phyloP scores from a whole-genome alignment of 2,329 filamentous ascomycete genomes.

The Lecanicillium sp. region DNA sequence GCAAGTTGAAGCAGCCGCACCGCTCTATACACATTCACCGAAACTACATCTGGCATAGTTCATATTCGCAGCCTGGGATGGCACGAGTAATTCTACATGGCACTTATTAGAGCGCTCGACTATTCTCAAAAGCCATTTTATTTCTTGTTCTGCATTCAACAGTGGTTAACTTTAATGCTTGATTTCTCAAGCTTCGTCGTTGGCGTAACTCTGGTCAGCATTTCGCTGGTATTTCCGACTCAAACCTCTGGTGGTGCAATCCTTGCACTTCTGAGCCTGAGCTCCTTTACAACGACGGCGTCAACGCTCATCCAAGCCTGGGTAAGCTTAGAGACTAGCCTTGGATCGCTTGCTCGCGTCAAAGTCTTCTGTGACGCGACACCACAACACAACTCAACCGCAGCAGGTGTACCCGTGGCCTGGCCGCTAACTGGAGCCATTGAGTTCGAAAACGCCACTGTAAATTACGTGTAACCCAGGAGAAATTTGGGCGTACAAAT shows the following conservation, averaged over 20 bases:
- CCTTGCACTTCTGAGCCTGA: constrained; percentile 18
- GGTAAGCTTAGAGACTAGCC: constrained; percentile 1
- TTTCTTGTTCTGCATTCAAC: constrained; percentile 46
- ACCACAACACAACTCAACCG: neutral
- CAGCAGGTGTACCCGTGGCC: neutral
- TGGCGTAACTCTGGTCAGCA: constrained; percentile 37
- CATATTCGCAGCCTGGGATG: constrained; percentile 50
- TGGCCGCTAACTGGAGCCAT: constrained; percentile 8
- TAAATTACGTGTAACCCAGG: constrained; percentile 3
- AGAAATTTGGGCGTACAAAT: too few species aligned
- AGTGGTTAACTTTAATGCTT: constrained; percentile 46
- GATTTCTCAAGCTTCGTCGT: constrained; percentile 40
- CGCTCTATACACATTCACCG: constrained; percentile 32
- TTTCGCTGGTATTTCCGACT: constrained; percentile 28
- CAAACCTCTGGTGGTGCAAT: constrained; percentile 8
- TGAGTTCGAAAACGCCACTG: constrained; percentile 9
- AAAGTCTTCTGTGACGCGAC: neutral
- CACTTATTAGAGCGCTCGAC: constrained; percentile 42
- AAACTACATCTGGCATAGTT: constrained; percentile 38
- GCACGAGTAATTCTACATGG: constrained; percentile 35
- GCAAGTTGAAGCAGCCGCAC: constrained; percentile 30
- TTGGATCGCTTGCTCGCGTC: constrained; percentile 2
- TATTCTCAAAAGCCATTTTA: constrained; percentile 49
- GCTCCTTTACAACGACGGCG: constrained; percentile 20
- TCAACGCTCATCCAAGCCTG: neutral